Conservation (phyloP, 768 basidiomycete genomes). For the Hemileccinum rubropunctum region DNA sequence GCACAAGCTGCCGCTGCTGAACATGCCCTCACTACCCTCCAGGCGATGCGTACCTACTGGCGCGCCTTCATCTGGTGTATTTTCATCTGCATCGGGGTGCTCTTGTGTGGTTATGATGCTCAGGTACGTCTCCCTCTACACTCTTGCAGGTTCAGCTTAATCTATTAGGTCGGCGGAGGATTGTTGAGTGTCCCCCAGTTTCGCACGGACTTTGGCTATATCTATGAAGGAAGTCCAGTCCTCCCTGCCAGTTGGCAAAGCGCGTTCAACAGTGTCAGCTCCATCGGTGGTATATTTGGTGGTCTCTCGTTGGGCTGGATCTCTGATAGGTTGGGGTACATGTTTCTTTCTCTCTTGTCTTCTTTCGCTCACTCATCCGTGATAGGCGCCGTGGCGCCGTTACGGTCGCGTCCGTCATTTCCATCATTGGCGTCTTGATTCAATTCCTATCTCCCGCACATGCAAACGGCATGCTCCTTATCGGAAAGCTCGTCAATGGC, state of each 20-base stretch:
- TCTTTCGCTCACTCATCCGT: neutral
- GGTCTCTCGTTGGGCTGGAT: slow-evolving; percentile 25
- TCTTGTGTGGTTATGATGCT: slow-evolving; percentile 24
- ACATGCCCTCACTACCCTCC: slow-evolving; percentile 14
- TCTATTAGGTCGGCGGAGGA: slow-evolving; percentile 16
- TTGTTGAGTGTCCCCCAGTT: slow-evolving; percentile 24
- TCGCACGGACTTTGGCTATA: slow-evolving; percentile 5
- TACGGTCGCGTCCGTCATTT: slow-evolving; percentile 17
- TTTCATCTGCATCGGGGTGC: slow-evolving; percentile 21
- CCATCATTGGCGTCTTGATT: slow-evolving; percentile 21
- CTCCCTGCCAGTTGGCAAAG: slow-evolving; percentile 29
- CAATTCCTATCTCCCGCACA: slow-evolving; percentile 25
- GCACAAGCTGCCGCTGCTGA: slow-evolving; percentile 21
- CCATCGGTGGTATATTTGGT: slow-evolving; percentile 25
- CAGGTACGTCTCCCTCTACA: slow-evolving; percentile 13
- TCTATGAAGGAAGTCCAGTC: neutral
- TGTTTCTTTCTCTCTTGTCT: neutral
- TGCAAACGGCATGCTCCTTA: slow-evolving; percentile 22
- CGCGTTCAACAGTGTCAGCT: slow-evolving; percentile 23
- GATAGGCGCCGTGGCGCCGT: slow-evolving; percentile 25
- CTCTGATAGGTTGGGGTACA: slow-evolving; percentile 20
- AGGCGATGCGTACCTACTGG: slow-evolving; percentile 22
- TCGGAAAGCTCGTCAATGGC: slow-evolving; percentile 25
- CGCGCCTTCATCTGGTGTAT: slow-evolving; percentile 24
- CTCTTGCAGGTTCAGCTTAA: neutral